phyloP scores from a whole-genome alignment of 352 stramenopile species.

The Pythium dissotocum region DNA sequence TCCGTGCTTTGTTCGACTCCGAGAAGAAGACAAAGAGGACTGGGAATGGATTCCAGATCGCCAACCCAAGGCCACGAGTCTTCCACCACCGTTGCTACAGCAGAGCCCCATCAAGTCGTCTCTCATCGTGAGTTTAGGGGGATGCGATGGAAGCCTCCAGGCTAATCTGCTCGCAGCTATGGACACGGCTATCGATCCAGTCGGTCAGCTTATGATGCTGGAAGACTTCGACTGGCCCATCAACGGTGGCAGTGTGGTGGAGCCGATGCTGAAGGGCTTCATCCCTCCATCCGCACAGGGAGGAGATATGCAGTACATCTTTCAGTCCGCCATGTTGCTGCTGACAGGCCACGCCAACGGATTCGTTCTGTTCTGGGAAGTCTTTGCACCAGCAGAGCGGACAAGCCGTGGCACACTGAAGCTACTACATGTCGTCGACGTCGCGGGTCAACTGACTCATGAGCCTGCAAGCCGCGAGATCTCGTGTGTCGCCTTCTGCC shows the following conservation, averaged over 20 bases:
- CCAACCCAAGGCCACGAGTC: slow-evolving; percentile 33
- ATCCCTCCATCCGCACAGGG: slow-evolving; percentile 30
- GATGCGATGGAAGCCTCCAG: slow-evolving; percentile 43
- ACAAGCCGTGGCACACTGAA: slow-evolving; percentile 54
- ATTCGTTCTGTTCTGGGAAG: slow-evolving; percentile 64
- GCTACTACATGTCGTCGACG: slow-evolving; percentile 57
- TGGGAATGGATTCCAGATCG: slow-evolving; percentile 62
- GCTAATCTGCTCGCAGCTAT: slow-evolving; percentile 47
- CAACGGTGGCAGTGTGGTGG: slow-evolving; percentile 56
- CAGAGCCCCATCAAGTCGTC: slow-evolving; percentile 52
- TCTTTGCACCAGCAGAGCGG: slow-evolving; percentile 43
- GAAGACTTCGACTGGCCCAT: slow-evolving; percentile 76
- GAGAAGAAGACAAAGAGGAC: slow-evolving; percentile 62
- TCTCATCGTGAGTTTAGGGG: slow-evolving; percentile 39
- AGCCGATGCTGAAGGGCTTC: slow-evolving; percentile 59
- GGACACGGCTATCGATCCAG: slow-evolving; percentile 33
- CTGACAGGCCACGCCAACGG: slow-evolving; percentile 62
- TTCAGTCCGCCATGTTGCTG: slow-evolving; percentile 49
- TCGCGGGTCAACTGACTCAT: slow-evolving; percentile 37
- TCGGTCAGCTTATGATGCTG: slow-evolving; percentile 33
- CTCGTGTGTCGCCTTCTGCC: slow-evolving; percentile 51
- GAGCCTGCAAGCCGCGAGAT: slow-evolving; percentile 39
- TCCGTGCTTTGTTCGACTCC: slow-evolving; percentile 59
- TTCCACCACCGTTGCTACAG: slow-evolving; percentile 50
- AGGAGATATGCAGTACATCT: slow-evolving; percentile 26